A percentile compares a stretch with the other conserved stretches of the same genome.
phyloP scores from a whole-genome alignment of 2,329 filamentous ascomycete species.

The Aspergillus niger region DNA sequence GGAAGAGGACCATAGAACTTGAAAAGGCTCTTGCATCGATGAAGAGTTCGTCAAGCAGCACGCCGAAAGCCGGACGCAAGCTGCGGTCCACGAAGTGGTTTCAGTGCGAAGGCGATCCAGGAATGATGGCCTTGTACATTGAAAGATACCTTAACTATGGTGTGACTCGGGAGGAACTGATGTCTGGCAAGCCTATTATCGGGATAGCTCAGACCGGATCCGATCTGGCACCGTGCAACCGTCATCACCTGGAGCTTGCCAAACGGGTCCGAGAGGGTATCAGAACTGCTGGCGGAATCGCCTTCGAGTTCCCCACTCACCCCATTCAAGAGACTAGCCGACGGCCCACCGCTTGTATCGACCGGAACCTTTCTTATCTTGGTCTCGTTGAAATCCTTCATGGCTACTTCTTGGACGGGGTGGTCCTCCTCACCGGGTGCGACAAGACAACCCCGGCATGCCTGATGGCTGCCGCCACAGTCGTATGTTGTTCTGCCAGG shows the following conservation, averaged over 20 bases:
- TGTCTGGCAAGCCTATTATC: conserved; percentile 54
- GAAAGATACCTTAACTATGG: conserved; percentile 56
- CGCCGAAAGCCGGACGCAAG: conserved; percentile 23
- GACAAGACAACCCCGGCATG: conserved; percentile 57
- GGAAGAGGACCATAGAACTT: conserved; percentile 41
- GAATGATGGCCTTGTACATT: conserved; percentile 52
- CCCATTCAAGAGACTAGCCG: conserved; percentile 54
- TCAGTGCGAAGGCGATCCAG: conserved; percentile 45
- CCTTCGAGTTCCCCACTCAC: conserved; percentile 56
- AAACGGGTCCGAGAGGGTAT: conserved; percentile 56
- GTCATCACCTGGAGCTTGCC: conserved; percentile 52
- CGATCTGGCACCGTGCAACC: conserved; percentile 54
- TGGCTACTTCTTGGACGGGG: conserved; percentile 54
- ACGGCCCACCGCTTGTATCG: conserved; percentile 52
- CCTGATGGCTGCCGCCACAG: conserved; percentile 55
- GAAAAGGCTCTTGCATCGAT: conserved; percentile 36
- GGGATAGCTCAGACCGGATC: conserved; percentile 57
- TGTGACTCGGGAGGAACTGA: conserved; percentile 52
- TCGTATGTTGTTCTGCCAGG: conserved; percentile 34
- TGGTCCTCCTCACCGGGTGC: conserved; percentile 55
- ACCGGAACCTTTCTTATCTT: conserved; percentile 54
- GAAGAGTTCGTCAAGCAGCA: conserved; percentile 20
- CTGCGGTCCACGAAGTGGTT: conserved; percentile 51
- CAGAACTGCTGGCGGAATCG: conserved; percentile 51
- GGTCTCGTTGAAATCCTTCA: conserved; percentile 52